phyloP scores from a whole-genome alignment of 2,329 filamentous ascomycete genomes.

The Atkinsonella texensis region DNA sequence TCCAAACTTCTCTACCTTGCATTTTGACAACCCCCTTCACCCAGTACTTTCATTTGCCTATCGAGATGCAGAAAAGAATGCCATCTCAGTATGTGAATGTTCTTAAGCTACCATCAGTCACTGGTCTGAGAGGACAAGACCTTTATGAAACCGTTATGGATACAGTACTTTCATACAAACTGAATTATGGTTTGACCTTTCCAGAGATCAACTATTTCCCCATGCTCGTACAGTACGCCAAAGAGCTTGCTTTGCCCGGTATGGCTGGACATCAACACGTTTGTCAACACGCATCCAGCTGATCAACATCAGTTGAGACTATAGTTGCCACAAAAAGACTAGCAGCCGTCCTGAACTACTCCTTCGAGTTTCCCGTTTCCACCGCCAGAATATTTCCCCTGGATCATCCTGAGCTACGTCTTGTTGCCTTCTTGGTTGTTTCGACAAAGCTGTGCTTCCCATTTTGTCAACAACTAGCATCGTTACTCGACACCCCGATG shows the following conservation, averaged over 20 bases:
- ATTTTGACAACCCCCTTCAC: conserved; percentile 3
- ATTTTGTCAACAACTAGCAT: conserved; percentile 45
- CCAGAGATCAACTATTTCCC: conserved; percentile 61
- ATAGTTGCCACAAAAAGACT: conserved; percentile 29
- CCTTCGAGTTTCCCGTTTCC: conserved; percentile 36
- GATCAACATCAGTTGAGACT: conserved; percentile 40
- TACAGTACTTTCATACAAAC: conserved; percentile 49
- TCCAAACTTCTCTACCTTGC: not conserved
- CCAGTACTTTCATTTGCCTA: conserved; percentile 45
- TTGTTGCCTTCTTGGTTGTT: conserved; percentile 60
- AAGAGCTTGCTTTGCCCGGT: conserved; percentile 64
- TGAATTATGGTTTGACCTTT: conserved; percentile 57
- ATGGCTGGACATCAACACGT: conserved; percentile 15
- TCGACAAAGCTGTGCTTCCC: conserved; percentile 72
- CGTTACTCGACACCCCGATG: conserved; percentile 9
- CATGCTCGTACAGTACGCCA: conserved; percentile 57
- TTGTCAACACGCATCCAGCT: conserved; percentile 10
- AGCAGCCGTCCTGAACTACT: conserved; percentile 37
- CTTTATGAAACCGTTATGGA: conserved; percentile 55
- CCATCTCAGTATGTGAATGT: conserved; percentile 47
- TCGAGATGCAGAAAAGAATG: conserved; percentile 52
- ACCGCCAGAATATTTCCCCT: conserved; percentile 33
- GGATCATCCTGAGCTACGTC: conserved; percentile 60
- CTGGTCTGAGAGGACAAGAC: conserved; percentile 35
- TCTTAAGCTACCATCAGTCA: conserved; percentile 38